Percentiles rank a stretch among this genome's conserved stretches.
These are phyloP conservation scores for Leccinum variicolor DNA, from an alignment of 768 basidiomycete genomes.

Conservation along the genomic window DNA sequence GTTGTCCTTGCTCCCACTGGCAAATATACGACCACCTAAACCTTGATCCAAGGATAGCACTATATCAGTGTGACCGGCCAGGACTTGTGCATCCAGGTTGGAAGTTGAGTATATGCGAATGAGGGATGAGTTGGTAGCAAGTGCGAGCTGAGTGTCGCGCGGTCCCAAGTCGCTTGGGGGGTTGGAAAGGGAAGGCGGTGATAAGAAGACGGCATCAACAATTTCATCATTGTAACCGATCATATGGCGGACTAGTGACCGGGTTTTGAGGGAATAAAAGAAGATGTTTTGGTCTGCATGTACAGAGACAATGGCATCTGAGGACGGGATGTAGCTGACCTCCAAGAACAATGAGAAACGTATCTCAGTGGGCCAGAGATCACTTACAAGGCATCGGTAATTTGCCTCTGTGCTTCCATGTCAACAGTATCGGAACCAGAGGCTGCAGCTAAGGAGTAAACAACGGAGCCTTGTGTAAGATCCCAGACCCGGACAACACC, in stretches of 20 bases:
- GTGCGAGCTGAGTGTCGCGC: slow-evolving; percentile 73
- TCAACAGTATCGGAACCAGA: slow-evolving; percentile 37
- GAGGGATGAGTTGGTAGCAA: slow-evolving; percentile 97
- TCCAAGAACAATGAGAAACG: slow-evolving; percentile 16
- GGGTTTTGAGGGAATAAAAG: slow-evolving; percentile 76
- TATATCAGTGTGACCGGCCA: slow-evolving; percentile 88
- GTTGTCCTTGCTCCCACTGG: slow-evolving; percentile 89
- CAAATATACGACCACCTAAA: slow-evolving; percentile 66
- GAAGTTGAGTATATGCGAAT: slow-evolving; percentile 83
- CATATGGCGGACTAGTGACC: slow-evolving; percentile 69
- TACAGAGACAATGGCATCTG: slow-evolving; percentile 69
- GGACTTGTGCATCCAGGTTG: slow-evolving; percentile 77
- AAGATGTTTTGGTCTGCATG: slow-evolving; percentile 98
- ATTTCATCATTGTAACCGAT: slow-evolving; percentile 99
- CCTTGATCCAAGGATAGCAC: slow-evolving; percentile 82
- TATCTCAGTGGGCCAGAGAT: neutral
- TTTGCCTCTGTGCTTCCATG: slow-evolving; percentile 81
- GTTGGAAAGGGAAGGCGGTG: slow-evolving; percentile 30
- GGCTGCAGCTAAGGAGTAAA: slow-evolving; percentile 54
- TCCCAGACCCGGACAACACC: slow-evolving; percentile 88
- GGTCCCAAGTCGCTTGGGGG: slow-evolving; percentile 17
- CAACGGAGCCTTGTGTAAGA: slow-evolving; percentile 56
- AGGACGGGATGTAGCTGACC: slow-evolving; percentile 63
- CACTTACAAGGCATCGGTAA: slow-evolving; percentile 77
- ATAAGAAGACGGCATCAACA: slow-evolving; percentile 82